Evolutionary conservation across 2,329 filamentous ascomycete genomes (phyloP).

Genomic region (Colletotrichum musicola): DNA sequence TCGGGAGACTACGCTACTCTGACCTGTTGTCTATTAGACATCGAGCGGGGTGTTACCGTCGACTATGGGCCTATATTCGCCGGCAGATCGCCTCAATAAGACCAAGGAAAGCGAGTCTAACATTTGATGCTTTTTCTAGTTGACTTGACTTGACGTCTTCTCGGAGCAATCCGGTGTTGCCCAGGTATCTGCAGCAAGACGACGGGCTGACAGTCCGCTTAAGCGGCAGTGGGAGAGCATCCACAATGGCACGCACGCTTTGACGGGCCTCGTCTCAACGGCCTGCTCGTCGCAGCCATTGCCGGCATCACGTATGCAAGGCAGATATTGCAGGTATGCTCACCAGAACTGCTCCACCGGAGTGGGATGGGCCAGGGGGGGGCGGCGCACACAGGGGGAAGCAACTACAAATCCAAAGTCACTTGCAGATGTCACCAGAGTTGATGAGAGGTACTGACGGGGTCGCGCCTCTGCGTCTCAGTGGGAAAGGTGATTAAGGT

Average conservation of each 20-base stretch:
- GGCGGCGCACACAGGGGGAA: too few relatives aligned
- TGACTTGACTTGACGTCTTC: background rate
- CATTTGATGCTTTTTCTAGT: conserved; percentile 3
- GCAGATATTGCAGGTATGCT: conserved; percentile 29
- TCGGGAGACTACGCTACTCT: conserved; percentile 5
- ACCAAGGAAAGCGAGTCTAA: conserved; percentile 7
- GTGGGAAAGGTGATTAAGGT: conserved; percentile 5
- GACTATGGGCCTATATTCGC: conserved; percentile 9
- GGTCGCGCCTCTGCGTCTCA: conserved; percentile 12
- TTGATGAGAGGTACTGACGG: background rate
- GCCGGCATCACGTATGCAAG: conserved; percentile 28
- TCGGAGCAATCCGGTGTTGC: too few relatives aligned
- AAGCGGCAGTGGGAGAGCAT: conserved; percentile 6
- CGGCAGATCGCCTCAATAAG: conserved; percentile 27
- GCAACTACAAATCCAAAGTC: background rate
- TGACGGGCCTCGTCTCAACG: conserved; percentile 32
- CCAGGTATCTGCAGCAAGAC: too few relatives aligned
- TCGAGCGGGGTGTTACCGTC: conserved; percentile 5
- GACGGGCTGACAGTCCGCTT: background rate
- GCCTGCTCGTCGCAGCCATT: conserved; percentile 23
- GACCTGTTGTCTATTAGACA: background rate
- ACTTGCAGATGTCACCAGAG: background rate
- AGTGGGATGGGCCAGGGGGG: background rate
- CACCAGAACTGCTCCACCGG: conserved; percentile 21
- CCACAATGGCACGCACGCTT: conserved; percentile 19